Base-by-base conservation (phyloP, 192 early-diverging fungal species). In the Funneliformis geosporum region DNA sequence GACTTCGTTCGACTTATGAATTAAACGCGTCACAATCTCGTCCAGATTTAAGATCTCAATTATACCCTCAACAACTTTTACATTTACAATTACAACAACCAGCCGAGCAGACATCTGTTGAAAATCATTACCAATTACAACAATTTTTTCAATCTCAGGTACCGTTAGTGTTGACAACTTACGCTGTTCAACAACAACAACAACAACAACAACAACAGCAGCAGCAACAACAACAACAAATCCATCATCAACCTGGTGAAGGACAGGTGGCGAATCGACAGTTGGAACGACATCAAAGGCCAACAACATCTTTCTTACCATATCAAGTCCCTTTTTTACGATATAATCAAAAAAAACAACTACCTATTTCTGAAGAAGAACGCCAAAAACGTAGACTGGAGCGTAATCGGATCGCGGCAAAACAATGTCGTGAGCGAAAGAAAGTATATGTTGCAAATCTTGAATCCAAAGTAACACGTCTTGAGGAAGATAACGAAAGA, bases 371-470 rank as follows among this genome's bases (percentile, higher is more conserved):
- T 0, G 85, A 90, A 16, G 92, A 93, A n/a, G 93, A 95, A 79
- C 88, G 92, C 60, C 87, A 92, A 71, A 90, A 90, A 50, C 89
- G 93, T 40, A 86, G 94, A 5, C 80, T 95, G 79, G 84, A 90
- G 77, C 89, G 92, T 75, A 95, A 95, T 84, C 84, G 94, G 9
- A 83, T 93, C 27, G 94, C 94, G 0, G 94, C 94, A 72, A 93
- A 92, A 81, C 93, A 93, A 80, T 95, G 93, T 65, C 90, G 94
- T 18, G 91, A 93, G 72, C 93, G 94, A 80, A 94, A 94, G 80
- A 95, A 95, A 81, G 88, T 83, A 23, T 93, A 90, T 75, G 90
- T 95, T 33, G 80, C 82, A 27, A 91, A 91, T 43, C 85, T 95
- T 61, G 92, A 94, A 70, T 84, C 89, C 47, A 88, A 90, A 60